Evolutionary conservation across 164 flowering plant genomes (phyloP).

Genomic region (Pachysandra terminalis): DNA sequence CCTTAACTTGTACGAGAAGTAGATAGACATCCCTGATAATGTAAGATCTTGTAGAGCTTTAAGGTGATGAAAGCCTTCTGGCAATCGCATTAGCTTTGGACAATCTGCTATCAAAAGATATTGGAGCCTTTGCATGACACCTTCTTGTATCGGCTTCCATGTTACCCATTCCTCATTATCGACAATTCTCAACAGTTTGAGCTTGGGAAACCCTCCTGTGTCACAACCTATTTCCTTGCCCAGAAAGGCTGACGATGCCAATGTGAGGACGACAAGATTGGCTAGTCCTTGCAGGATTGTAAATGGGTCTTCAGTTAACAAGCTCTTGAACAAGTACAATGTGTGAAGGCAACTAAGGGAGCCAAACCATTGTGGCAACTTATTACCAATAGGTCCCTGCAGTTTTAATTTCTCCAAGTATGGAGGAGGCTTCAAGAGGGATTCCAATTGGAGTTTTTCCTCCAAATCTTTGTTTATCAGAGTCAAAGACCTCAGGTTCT

Average conservation of each 20-base stretch:
- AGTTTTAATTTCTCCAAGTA: conserved; percentile 11
- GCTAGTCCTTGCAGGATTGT: conserved; percentile 10
- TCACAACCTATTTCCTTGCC: background rate
- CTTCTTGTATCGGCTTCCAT: conserved; percentile 14
- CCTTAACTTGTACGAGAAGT: conserved; percentile 6
- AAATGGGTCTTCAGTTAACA: conserved; percentile 14
- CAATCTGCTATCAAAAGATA: conserved; percentile 17
- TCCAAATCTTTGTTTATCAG: background rate
- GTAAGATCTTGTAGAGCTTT: conserved; percentile 19
- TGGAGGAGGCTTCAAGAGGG: background rate
- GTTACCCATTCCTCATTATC: conserved; percentile 9
- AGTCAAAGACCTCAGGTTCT: conserved; percentile 10
- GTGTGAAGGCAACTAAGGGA: conserved; percentile 15
- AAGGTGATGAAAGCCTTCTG: conserved; percentile 19
- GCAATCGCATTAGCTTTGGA: conserved; percentile 8
- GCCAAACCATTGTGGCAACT: conserved; percentile 13
- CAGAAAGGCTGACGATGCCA: conserved; percentile 13
- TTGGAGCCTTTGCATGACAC: conserved; percentile 10
- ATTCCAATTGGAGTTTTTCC: conserved; percentile 8
- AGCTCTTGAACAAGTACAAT: conserved; percentile 13
- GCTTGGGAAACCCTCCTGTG: conserved; percentile 11
- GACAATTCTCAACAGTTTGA: conserved; percentile 14
- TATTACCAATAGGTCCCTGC: conserved; percentile 3
- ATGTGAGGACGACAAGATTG: conserved; percentile 4
- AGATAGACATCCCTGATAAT: conserved; percentile 6